Base-by-base conservation (phyloP, 1,139 yeast species). In the Zygosaccharomyces pseudobailii region DNA sequence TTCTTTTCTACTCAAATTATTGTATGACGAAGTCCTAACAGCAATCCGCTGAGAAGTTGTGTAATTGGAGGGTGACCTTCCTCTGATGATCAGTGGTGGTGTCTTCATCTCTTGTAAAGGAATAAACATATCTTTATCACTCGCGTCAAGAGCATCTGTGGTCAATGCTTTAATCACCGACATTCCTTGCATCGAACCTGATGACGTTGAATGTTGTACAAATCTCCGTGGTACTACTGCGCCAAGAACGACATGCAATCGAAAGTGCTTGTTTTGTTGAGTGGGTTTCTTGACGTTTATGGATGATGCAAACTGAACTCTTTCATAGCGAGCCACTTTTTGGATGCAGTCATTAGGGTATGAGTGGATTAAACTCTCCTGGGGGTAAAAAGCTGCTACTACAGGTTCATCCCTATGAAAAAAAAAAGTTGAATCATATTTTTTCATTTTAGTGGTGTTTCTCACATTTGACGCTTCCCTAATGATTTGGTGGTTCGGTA, bases 61-160 rank as follows among this genome's bases (percentile, higher is more conserved):
- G 55, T 82, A 82, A 57, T 78, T 81, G 1, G 86, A 78, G 5
- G 87, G 87, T 6, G 86, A 80, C 57, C 87, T 70, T 1, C 88
- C 88, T 53, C 87, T 70, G 30, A 82, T 76, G n/a, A 79, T 71
- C 54, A 82, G 70, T 1, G 84, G 82, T 0, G 86, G 86, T 0
- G 86, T 80, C 57, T 75, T 79, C 47, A 67, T 64, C 45, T 58
- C 65, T 6, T 71, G 69, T 24, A 79, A 62, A 5, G 67, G 61
- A 6, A 69, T 45, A 34, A 63, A 59, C n/a, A 40, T 24, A 8
- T 53, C 54, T 20, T 44, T 41, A n/a, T 27, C 6, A 6, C 6
- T 9, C 23, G 40, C 32, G 2, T 53, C 55, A 36, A 51, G 42
- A n/a, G 36, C 22, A 3, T 44, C 17, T 3, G 36, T 17, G 2